Base-by-base conservation (phyloP, 2,329 filamentous ascomycete species). In the Fusarium nurragi region DNA sequence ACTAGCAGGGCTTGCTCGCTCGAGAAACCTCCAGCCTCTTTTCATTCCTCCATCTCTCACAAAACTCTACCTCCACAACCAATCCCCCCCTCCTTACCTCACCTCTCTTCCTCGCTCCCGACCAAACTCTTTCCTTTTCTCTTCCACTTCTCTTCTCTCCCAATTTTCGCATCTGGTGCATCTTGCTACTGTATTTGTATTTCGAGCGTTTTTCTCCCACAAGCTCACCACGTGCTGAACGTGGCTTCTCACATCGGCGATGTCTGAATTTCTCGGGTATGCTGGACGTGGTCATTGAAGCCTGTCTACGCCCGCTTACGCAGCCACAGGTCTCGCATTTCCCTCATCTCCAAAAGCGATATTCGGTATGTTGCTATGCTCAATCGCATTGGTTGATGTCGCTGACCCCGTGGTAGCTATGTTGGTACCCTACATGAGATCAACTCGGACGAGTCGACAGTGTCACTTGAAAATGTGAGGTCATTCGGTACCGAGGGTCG, bases 341-440 rank as follows among this genome's bases (percentile, higher is more conserved):
- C 93, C 65, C 88, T 97, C 81, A 95, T 97, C 80, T 97, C 94
- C 63, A 96, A 94, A 84, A 97, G 93, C 80, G 93, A 97, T 81
- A 97, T 97, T 81, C 92, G 94, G 92, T 97, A 85, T 75, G 88
- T 80, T 56, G 37, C 58, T 32, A 50, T 14, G 18, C 37, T 25
- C 57, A 47, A 56, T 59, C 23, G 44, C 43, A 21, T 46, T 49
- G 34, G 41, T 43, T 32, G 38, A 41, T 30, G 39, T 65, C 66
- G 69, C 78, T 81, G 65, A 81, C 77, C 48, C 62, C 54, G 57
- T 53, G 61, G 58, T 74, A 97, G 94, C 80, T 98, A 98, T 82
- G 92, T 97, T 75, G 95, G 95, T 70, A 94, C 91, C 52, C 88
- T 99, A 49, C 93, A 97, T 81, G 92, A 97, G 78, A 99, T 99